phyloP scores from a whole-genome alignment of 164 flowering plant genomes.

The Echeveria elegans region DNA sequence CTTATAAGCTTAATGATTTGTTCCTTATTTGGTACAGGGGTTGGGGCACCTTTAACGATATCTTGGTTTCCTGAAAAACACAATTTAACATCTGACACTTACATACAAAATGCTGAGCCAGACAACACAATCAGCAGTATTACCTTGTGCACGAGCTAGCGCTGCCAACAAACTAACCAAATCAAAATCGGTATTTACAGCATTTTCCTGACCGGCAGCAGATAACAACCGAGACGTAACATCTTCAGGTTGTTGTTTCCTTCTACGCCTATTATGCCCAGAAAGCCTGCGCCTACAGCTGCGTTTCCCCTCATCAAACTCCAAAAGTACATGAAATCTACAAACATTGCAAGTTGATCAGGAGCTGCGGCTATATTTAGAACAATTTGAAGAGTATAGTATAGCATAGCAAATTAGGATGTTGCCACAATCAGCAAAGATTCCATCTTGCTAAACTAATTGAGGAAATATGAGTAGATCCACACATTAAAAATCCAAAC shows the following conservation, averaged over 20 bases:
- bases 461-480: background rate
- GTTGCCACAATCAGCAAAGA: background rate
- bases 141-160: constrained; percentile 72
- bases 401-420: background rate
- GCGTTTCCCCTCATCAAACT: constrained; percentile 93
- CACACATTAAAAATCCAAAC: background rate
- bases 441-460: background rate
- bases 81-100: background rate
- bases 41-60: constrained; percentile 16
- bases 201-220: constrained; percentile 34
- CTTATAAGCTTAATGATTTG: constrained; percentile 64
- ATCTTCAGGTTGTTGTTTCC: constrained; percentile 83
- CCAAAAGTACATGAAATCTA: constrained; percentile 84
- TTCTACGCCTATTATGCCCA: constrained; percentile 78
- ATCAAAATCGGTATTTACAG: constrained; percentile 35
- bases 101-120: background rate
- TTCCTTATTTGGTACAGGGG: constrained; percentile 36
- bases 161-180: constrained; percentile 49
- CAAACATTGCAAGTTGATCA: constrained; percentile 1
- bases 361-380: background rate
- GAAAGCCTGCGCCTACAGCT: constrained; percentile 95
- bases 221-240: constrained; percentile 32
- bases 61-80: constrained; percentile 21
- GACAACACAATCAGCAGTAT: background rate
- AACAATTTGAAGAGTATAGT: background rate